These are phyloP conservation scores for Saccharomyces jurei DNA, from an alignment of 805 yeast species.

Conservation along the genomic window DNA sequence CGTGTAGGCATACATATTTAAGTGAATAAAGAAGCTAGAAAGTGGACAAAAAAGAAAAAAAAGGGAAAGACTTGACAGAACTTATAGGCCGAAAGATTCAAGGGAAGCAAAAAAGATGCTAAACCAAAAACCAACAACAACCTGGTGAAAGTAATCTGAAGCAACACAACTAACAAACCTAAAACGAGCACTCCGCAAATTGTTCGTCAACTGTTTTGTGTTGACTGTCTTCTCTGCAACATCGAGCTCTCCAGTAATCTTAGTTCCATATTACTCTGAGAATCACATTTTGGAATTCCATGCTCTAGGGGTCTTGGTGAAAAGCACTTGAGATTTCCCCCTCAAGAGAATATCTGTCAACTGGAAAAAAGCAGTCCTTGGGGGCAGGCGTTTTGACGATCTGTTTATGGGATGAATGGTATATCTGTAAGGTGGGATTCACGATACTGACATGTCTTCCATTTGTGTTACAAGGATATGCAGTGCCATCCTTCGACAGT, in stretches of 20 bases:
- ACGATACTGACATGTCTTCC: neutral
- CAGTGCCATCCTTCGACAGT: neutral
- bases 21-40: neutral
- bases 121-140: neutral
- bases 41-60: neutral
- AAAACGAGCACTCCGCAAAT: neutral
- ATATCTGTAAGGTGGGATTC: neutral
- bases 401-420: neutral
- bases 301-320: neutral
- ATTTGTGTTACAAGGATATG: neutral
- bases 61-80: neutral
- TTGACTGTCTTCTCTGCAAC: constrained; percentile 18
- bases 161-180: neutral
- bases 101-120: neutral
- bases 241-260: constrained; percentile 23
- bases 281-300: neutral
- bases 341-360: neutral
- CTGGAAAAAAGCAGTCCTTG: neutral
- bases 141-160: neutral
- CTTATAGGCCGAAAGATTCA: neutral
- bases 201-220: constrained; percentile 2
- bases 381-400: constrained; percentile 4
- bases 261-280: constrained; percentile 9
- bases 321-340: neutral
- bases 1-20: neutral